Evolutionary conservation across 2,329 filamentous ascomycete genomes (phyloP).

Genomic region (Pseudocercospora ulei): DNA sequence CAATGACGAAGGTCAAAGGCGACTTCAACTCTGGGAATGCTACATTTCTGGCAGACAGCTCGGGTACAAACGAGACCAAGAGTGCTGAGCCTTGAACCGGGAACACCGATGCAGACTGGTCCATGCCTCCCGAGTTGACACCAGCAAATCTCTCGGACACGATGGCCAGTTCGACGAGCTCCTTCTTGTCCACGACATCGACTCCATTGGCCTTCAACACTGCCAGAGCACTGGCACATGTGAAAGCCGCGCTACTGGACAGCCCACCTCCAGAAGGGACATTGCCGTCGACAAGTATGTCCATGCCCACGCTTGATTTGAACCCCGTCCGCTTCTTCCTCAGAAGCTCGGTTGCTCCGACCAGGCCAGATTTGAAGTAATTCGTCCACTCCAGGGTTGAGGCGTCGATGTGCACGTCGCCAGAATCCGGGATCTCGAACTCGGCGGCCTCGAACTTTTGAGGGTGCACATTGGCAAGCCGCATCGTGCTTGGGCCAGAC

Average conservation of each 20-base stretch:
- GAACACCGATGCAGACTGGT: slow-evolving; percentile 93
- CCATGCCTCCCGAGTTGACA: slow-evolving; percentile 97
- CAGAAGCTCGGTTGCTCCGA: slow-evolving; percentile 70
- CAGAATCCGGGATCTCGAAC: slow-evolving; percentile 58
- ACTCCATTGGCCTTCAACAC: slow-evolving; percentile 79
- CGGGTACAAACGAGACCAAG: slow-evolving; percentile 80
- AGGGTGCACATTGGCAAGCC: slow-evolving; percentile 68
- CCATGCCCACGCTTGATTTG: slow-evolving; percentile 66
- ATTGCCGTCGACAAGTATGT: slow-evolving; percentile 80
- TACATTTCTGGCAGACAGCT: slow-evolving; percentile 64
- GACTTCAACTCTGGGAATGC: slow-evolving; percentile 71
- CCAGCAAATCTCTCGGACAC: slow-evolving; percentile 89
- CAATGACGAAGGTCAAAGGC: slow-evolving; percentile 83
- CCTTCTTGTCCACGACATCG: slow-evolving; percentile 71
- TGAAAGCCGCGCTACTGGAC: slow-evolving; percentile 87
- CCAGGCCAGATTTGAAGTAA: slow-evolving; percentile 90
- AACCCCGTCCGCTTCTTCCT: slow-evolving; percentile 52
- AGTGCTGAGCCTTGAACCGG: slow-evolving; percentile 75
- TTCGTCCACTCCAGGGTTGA: slow-evolving; percentile 89
- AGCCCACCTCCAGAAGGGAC: slow-evolving; percentile 87
- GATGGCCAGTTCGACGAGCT: slow-evolving; percentile 84
- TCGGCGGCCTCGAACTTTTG: slow-evolving; percentile 65
- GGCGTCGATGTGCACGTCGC: slow-evolving; percentile 61
- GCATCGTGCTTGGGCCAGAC: slow-evolving; percentile 52
- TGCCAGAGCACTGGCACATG: slow-evolving; percentile 78